phyloP scores from a whole-genome alignment of 2,329 filamentous ascomycete species.

The Alternaria burnsii region DNA sequence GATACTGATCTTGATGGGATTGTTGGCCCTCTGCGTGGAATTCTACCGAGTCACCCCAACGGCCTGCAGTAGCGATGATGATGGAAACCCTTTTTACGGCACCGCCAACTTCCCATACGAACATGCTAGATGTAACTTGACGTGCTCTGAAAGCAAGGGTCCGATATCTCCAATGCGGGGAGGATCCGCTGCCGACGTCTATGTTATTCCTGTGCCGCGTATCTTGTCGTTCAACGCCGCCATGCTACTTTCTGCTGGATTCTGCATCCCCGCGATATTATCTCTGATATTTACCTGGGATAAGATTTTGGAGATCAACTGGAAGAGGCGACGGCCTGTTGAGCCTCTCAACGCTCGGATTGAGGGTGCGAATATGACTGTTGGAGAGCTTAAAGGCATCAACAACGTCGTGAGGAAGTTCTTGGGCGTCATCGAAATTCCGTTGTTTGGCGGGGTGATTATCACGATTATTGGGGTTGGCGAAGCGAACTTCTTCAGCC shows the following conservation, averaged over 20 bases:
- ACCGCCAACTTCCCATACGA: slow-evolving; percentile 57
- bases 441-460: slow-evolving; percentile 66
- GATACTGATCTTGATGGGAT: slow-evolving; percentile 65
- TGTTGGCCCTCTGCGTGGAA: slow-evolving; percentile 69
- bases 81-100: slow-evolving; percentile 51
- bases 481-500: slow-evolving; percentile 70
- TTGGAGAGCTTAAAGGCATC: slow-evolving; percentile 57
- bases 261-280: slow-evolving; percentile 70
- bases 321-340: slow-evolving; percentile 58
- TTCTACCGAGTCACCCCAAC: slow-evolving; percentile 65
- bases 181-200: slow-evolving; percentile 67
- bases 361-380: slow-evolving; percentile 64
- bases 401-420: slow-evolving; percentile 49
- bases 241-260: slow-evolving; percentile 69
- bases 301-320: slow-evolving; percentile 70
- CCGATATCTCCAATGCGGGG: slow-evolving; percentile 65
- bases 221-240: slow-evolving; percentile 66
- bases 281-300: slow-evolving; percentile 70
- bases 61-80: slow-evolving; percentile 55
- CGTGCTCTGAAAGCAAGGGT: slow-evolving; percentile 56
- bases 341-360: slow-evolving; percentile 54
- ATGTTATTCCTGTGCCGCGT: slow-evolving; percentile 67
- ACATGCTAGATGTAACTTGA: slow-evolving; percentile 56
- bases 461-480: slow-evolving; percentile 68
- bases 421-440: slow-evolving; percentile 61